Conservation (phyloP, 2,329 filamentous ascomycete species). For the Penicillium sp. region DNA sequence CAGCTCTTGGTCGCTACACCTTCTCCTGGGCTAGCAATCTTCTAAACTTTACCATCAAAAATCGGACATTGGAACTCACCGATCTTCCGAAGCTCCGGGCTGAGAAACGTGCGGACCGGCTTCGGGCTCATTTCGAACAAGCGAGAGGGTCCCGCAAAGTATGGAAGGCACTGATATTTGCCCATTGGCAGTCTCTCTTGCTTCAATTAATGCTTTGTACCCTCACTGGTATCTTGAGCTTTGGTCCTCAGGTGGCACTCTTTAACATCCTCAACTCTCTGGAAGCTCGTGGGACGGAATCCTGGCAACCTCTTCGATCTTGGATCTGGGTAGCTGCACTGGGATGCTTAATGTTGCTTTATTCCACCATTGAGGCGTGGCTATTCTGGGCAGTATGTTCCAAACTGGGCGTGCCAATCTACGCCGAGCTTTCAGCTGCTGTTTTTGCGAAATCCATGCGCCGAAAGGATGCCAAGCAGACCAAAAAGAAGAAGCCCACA, state of each 20-base stretch:
- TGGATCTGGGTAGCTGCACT: slow-evolving; percentile 66
- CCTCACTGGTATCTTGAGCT: slow-evolving; percentile 53
- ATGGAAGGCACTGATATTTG: slow-evolving; percentile 55
- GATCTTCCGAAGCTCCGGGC: slow-evolving; percentile 60
- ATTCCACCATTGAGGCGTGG: slow-evolving; percentile 57
- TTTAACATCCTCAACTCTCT: slow-evolving; percentile 60
- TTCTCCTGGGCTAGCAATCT: slow-evolving; percentile 59
- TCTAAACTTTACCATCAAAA: slow-evolving; percentile 51
- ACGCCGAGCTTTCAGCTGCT: slow-evolving; percentile 63
- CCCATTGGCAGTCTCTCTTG: slow-evolving; percentile 52
- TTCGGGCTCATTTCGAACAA: slow-evolving; percentile 47
- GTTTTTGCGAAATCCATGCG: slow-evolving; percentile 73
- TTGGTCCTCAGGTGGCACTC: slow-evolving; percentile 65
- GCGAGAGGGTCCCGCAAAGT: slow-evolving; percentile 40
- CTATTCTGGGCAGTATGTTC: slow-evolving; percentile 62
- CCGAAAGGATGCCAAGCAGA: slow-evolving; percentile 59
- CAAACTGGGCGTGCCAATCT: slow-evolving; percentile 59
- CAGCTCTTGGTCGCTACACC: slow-evolving; percentile 56
- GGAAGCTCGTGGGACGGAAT: slow-evolving; percentile 49
- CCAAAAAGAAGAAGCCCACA: slow-evolving; percentile 34
- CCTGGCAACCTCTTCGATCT: slow-evolving; percentile 47
- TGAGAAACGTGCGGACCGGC: slow-evolving; percentile 47
- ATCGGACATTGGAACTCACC: slow-evolving; percentile 55
- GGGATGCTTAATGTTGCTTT: slow-evolving; percentile 53
- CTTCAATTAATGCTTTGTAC: slow-evolving; percentile 57